Base-by-base conservation (phyloP, 768 basidiomycete species). In the Mycena belliarum region DNA sequence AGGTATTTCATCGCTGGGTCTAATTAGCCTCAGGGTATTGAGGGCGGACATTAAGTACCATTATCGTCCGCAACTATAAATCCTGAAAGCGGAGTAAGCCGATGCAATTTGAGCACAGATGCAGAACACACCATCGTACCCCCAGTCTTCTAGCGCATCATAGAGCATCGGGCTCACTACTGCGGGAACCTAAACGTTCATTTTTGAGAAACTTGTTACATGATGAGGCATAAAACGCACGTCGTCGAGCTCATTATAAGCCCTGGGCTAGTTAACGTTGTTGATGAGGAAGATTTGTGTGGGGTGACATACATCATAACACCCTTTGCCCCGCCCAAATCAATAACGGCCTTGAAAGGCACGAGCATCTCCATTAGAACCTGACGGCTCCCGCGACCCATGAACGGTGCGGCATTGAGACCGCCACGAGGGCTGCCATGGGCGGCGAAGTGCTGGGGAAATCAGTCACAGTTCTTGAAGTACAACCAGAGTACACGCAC, bases 171-270 rank as follows among this genome's bases (percentile, higher is more conserved):
- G 64, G 42, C 59, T 55, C 16, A 68, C 66, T 37, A 60, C 59
- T 16, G 64, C 60, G 8, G 67, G 67, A 20, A 68, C 52, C 41
- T n/a, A n/a, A n/a, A n/a, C n/a, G n/a, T n/a, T n/a, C n/a, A n/a
- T n/a, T n/a, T n/a, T n/a, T n/a, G n/a, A n/a, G n/a, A n/a, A n/a
- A n/a, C n/a, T n/a, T n/a, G n/a, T n/a, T n/a, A n/a, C n/a, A n/a
- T n/a, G n/a, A n/a, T n/a, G n/a, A 11, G 15, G 23, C 3, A 43
- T 24, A 24, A n/a, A n/a, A 43, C 11, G 25, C 28, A 50, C 51
- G 41, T 65, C 64, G 50, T 68, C 67, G 20, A 68, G 60, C 52
- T 68, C 67, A 43, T 64, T 62, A 41, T 68, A 68, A 18, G 67
- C 56, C 66, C 66, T 67, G 21, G 12, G 12, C 23, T n/a, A 46